Conservation (phyloP, 805 yeast species). For the Cyberlindnera sargentensis region DNA sequence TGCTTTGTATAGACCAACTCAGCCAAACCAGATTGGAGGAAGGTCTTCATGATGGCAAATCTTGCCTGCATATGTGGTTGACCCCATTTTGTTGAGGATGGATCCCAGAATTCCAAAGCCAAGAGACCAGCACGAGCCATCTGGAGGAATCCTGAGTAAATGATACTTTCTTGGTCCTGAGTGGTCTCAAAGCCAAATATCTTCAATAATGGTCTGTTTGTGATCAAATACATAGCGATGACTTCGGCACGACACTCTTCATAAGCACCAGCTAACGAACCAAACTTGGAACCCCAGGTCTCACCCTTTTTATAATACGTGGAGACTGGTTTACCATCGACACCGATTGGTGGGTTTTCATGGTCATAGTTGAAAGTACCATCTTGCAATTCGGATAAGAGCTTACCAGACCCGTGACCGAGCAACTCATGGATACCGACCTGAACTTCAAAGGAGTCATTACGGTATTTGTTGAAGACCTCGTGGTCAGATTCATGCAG, state of each 20-base stretch:
- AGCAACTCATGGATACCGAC: slow-evolving; percentile 89
- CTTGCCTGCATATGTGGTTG: slow-evolving; percentile 95
- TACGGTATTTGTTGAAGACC: slow-evolving; percentile 61
- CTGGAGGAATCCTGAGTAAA: slow-evolving; percentile 60
- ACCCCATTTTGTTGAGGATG: slow-evolving; percentile 77
- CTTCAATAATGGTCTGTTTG: slow-evolving; percentile 57
- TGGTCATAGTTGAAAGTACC: slow-evolving; percentile 69
- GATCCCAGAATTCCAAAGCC: slow-evolving; percentile 86
- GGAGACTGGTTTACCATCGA: slow-evolving; percentile 53
- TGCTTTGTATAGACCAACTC: slow-evolving; percentile 39
- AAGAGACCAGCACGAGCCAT: slow-evolving; percentile 87
- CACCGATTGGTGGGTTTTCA: slow-evolving; percentile 50
- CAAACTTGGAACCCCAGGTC: slow-evolving; percentile 87
- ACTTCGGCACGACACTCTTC: slow-evolving; percentile 93
- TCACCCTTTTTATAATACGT: slow-evolving; percentile 75
- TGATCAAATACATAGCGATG: slow-evolving; percentile 75
- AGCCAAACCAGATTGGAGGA: slow-evolving; percentile 58
- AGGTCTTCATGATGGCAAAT: slow-evolving; percentile 73
- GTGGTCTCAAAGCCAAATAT: slow-evolving; percentile 62
- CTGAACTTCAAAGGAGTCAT: slow-evolving; percentile 84
- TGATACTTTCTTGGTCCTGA: slow-evolving; percentile 56
- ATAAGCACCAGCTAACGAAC: slow-evolving; percentile 75
- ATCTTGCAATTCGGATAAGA: slow-evolving; percentile 52
- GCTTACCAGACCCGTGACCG: slow-evolving; percentile 89
- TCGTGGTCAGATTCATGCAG: slow-evolving; percentile 45